Percentiles rank a stretch among this genome's conserved stretches.
Conservation (phyloP, 1,139 yeast species). For the Lodderomyces elongisporus region DNA sequence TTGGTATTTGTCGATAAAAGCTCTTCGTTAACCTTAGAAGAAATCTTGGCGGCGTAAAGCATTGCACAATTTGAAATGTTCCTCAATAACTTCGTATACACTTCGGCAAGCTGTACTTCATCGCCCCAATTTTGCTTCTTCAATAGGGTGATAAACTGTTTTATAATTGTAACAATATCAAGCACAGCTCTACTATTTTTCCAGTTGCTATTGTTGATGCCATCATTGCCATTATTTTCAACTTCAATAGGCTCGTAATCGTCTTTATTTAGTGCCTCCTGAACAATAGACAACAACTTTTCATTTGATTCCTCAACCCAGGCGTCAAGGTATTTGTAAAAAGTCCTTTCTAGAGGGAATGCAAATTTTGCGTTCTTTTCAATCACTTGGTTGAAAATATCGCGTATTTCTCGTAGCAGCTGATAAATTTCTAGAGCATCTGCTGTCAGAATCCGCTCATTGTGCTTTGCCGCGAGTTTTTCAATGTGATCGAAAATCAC, state of each 20-base stretch:
- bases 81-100: slow-evolving; percentile 55
- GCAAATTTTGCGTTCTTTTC: slow-evolving; percentile 35
- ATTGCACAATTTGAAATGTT: slow-evolving; percentile 59
- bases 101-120: slow-evolving; percentile 53
- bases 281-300: slow-evolving; percentile 46
- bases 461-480: slow-evolving; percentile 33
- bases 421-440: slow-evolving; percentile 62
- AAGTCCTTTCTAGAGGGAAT: slow-evolving; percentile 55
- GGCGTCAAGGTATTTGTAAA: slow-evolving; percentile 51
- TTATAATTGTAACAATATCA: slow-evolving; percentile 63
- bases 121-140: slow-evolving; percentile 51
- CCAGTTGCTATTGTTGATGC: too few relatives aligned
- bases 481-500: slow-evolving; percentile 57
- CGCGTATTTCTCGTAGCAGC: slow-evolving; percentile 51
- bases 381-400: slow-evolving; percentile 47
- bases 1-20: slow-evolving; percentile 21
- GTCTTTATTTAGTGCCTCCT: slow-evolving; percentile 53
- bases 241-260: slow-evolving; percentile 50
- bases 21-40: slow-evolving; percentile 47
- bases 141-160: slow-evolving; percentile 51
- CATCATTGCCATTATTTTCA: slow-evolving; percentile 31
- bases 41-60: slow-evolving; percentile 45
- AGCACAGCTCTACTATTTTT: slow-evolving; percentile 51
- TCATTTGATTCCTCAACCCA: slow-evolving; percentile 55
- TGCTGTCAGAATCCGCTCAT: slow-evolving; percentile 43